Evolutionary conservation across 2,329 filamentous ascomycete genomes (phyloP).

Genomic region (Pestalotiopsis sp.): DNA sequence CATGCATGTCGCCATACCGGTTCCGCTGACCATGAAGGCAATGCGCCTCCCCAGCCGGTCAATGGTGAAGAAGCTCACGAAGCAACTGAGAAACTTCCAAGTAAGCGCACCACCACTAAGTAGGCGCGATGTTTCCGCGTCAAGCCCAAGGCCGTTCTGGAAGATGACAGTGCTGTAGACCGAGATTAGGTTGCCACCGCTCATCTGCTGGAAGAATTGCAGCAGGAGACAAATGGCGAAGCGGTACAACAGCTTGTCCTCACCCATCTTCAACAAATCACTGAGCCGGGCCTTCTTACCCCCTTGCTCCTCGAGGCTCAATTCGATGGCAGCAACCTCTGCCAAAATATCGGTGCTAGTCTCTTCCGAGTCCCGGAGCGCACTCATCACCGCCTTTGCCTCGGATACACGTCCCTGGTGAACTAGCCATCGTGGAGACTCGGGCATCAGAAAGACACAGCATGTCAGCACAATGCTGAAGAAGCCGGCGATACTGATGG

Average conservation of each 20-base stretch:
- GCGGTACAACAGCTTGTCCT: slow-evolving; percentile 53
- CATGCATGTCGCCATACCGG: slow-evolving; percentile 59
- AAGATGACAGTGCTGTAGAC: slow-evolving; percentile 48
- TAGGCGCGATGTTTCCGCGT: slow-evolving; percentile 38
- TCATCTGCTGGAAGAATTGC: slow-evolving; percentile 54
- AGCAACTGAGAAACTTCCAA: slow-evolving; percentile 46
- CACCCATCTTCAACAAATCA: slow-evolving; percentile 50
- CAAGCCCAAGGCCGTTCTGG: slow-evolving; percentile 42
- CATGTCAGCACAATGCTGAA: slow-evolving; percentile 31
- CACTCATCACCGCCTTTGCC: slow-evolving; percentile 34
- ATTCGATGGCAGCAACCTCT: slow-evolving; percentile 51
- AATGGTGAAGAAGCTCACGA: slow-evolving; percentile 52
- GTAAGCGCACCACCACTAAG: slow-evolving; percentile 53
- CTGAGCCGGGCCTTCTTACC: slow-evolving; percentile 37
- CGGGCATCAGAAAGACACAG: slow-evolving; percentile 35
- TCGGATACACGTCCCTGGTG: slow-evolving; percentile 31
- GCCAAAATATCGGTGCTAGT: slow-evolving; percentile 29
- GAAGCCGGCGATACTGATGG: slow-evolving; percentile 34
- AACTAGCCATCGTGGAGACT: slow-evolving; percentile 39
- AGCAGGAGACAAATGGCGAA: slow-evolving; percentile 52
- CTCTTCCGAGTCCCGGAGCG: slow-evolving; percentile 22
- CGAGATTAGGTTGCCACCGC: slow-evolving; percentile 49
- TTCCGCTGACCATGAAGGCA: slow-evolving; percentile 54
- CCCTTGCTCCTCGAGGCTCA: slow-evolving; percentile 47
- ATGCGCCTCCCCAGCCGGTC: slow-evolving; percentile 52